phyloP scores from a whole-genome alignment of 2,329 filamentous ascomycete species.

The Lachnellula suecica region DNA sequence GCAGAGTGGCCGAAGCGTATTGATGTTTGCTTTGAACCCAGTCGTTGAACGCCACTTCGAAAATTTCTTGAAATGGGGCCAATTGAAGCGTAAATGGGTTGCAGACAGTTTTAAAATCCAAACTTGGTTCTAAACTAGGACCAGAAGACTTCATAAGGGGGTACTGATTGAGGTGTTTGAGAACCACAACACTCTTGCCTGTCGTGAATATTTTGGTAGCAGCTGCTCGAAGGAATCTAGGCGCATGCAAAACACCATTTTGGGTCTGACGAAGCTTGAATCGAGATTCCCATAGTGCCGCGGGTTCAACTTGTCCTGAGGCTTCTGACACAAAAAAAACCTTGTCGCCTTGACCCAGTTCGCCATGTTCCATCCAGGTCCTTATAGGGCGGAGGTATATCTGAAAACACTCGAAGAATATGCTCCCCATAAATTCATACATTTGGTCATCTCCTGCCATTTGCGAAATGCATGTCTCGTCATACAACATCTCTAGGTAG shows the following conservation, averaged over 20 bases:
- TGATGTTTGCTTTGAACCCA: slow-evolving; percentile 78
- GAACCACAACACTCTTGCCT: slow-evolving; percentile 83
- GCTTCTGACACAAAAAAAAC: slow-evolving; percentile 74
- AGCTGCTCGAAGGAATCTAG: slow-evolving; percentile 70
- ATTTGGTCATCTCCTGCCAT: slow-evolving; percentile 60
- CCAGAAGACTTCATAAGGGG: slow-evolving; percentile 34
- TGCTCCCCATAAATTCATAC: slow-evolving; percentile 62
- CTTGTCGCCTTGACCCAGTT: slow-evolving; percentile 62
- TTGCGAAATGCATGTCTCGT: slow-evolving; percentile 68
- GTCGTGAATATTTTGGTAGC: slow-evolving; percentile 76
- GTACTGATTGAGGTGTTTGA: slow-evolving; percentile 68
- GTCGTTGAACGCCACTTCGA: slow-evolving; percentile 67
- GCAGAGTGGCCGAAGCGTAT: slow-evolving; percentile 65
- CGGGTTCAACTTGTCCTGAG: slow-evolving; percentile 53
- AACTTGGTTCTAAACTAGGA: slow-evolving; percentile 40
- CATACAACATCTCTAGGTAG: slow-evolving; percentile 78
- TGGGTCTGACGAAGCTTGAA: slow-evolving; percentile 65
- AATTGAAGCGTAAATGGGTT: slow-evolving; percentile 44
- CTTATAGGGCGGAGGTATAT: slow-evolving; percentile 80
- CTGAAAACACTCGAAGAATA: slow-evolving; percentile 81
- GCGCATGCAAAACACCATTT: slow-evolving; percentile 64
- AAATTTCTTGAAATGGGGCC: slow-evolving; percentile 72
- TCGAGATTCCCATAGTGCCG: slow-evolving; percentile 73
- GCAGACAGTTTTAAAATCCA: slow-evolving; percentile 60
- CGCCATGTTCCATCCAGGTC: slow-evolving; percentile 81